phyloP scores from a whole-genome alignment of 2,329 filamentous ascomycete genomes.

The Colletotrichum melonis region DNA sequence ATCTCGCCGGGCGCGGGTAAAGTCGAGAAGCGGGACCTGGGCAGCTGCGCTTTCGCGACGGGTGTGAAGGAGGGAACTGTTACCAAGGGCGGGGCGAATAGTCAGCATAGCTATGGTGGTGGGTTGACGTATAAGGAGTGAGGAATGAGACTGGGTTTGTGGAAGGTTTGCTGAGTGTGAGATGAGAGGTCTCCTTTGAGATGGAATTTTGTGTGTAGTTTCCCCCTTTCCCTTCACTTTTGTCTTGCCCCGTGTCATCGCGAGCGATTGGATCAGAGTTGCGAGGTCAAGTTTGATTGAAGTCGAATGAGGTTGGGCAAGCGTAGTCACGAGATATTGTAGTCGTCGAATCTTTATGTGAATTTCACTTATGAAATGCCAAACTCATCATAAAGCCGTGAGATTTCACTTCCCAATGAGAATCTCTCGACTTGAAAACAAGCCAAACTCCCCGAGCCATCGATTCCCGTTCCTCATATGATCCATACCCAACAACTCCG shows the following conservation, averaged over 20 bases:
- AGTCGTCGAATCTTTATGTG: not conserved
- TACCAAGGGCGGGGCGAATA: constrained; percentile 56
- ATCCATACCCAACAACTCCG: not conserved
- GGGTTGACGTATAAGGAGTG: constrained; percentile 59
- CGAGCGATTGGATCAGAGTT: not conserved
- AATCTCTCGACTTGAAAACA: not conserved
- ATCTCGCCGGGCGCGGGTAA: constrained; percentile 74
- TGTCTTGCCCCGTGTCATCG: not conserved
- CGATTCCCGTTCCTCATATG: not conserved
- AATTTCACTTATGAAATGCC: not conserved
- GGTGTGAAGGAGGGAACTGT: constrained; percentile 58
- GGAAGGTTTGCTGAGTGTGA: not conserved
- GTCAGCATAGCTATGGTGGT: constrained; percentile 61
- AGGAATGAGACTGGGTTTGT: not conserved
- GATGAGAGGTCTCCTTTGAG: no score
- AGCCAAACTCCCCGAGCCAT: not conserved
- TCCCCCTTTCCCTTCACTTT: not conserved
- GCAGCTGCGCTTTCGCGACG: constrained; percentile 72
- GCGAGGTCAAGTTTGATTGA: not conserved
- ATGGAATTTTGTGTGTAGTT: not conserved
- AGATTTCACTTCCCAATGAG: not conserved
- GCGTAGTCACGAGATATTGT: not conserved
- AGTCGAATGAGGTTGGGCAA: not conserved
- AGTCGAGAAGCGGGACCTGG: constrained; percentile 49
- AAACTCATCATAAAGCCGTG: not conserved